These are phyloP conservation scores for Colletotrichum cordylinicola DNA, from an alignment of 2,329 filamentous ascomycete species.

Conservation along the genomic window DNA sequence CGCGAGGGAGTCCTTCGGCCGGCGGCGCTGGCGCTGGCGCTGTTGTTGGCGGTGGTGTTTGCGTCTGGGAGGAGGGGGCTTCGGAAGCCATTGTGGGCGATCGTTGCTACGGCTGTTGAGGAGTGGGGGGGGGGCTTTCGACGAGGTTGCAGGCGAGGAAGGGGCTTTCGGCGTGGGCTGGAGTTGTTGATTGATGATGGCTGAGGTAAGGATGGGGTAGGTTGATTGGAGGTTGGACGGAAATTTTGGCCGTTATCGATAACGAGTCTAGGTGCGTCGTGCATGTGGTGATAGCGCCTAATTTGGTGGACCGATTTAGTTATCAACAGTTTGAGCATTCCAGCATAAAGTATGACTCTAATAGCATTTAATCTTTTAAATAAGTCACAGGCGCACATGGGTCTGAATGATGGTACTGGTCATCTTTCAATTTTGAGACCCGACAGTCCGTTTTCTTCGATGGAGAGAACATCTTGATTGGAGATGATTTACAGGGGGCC, in stretches of 20 bases:
- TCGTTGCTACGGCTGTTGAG: neutral
- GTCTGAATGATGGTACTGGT: rapidly evolving
- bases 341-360: neutral
- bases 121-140: neutral
- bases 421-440: neutral
- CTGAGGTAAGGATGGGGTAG: neutral
- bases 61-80: slow-evolving; percentile 6
- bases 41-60: slow-evolving; percentile 6
- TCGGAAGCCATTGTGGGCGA: neutral
- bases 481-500: neutral
- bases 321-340: neutral
- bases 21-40: neutral
- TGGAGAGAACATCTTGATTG: neutral
- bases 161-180: neutral
- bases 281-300: neutral
- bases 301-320: neutral
- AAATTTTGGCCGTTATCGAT: slow-evolving; percentile 22
- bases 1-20: slow-evolving; percentile 25
- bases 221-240: neutral
- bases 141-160: neutral
- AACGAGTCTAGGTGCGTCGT: neutral
- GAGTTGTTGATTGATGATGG: neutral
- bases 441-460: neutral
- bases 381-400: neutral
- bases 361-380: neutral